Conservation (phyloP, 2,329 filamentous ascomycete genomes). For the Alternaria novae-zelandiae region DNA sequence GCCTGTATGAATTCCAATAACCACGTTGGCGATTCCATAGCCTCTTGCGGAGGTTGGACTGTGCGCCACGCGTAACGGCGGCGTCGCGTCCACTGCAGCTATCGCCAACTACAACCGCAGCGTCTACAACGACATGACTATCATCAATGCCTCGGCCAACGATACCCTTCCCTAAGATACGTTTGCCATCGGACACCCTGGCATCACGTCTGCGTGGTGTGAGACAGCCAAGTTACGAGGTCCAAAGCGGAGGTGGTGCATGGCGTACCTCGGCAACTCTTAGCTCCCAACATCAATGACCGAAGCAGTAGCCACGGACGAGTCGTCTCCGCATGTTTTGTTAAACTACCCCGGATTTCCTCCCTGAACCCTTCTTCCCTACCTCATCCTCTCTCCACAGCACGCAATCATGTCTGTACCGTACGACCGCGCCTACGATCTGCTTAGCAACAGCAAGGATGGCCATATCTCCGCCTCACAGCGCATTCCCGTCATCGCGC, state of each 20-base stretch:
- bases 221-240: neutral
- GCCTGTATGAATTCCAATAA: too few relatives aligned
- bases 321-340: conserved; percentile 19
- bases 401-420: conserved; percentile 39
- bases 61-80: neutral
- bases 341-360: conserved; percentile 26
- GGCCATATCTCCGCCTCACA: conserved; percentile 57
- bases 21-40: neutral
- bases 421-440: conserved; percentile 29
- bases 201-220: conserved; percentile 1
- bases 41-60: neutral
- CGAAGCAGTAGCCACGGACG: conserved; percentile 29
- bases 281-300: conserved; percentile 16
- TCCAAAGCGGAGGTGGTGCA: conserved; percentile 14
- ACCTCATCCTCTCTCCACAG: neutral
- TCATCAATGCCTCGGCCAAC: conserved; percentile 3
- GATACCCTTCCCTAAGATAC: neutral
- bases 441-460: conserved; percentile 45
- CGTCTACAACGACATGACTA: neutral
- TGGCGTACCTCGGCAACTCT: conserved; percentile 32
- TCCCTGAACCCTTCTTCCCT: neutral
- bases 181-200: neutral
- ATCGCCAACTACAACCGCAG: neutral
- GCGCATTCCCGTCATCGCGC: conserved; percentile 64
- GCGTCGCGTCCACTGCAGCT: neutral